Evolutionary conservation across 2,329 filamentous ascomycete genomes (phyloP).

Genomic region (Talaromyces sp.): DNA sequence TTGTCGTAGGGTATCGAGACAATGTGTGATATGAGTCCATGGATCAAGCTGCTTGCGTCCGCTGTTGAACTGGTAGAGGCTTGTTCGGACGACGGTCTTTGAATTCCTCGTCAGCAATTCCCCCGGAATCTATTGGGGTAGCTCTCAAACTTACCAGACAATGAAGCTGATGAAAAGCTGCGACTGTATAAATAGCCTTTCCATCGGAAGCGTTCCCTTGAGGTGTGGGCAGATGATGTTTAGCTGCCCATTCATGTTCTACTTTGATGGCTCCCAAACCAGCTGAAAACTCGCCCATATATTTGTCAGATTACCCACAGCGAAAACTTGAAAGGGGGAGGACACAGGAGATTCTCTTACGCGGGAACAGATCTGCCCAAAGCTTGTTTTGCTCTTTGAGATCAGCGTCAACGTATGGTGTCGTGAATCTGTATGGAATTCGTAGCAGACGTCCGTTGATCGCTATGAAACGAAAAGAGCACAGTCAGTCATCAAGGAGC

Average conservation of each 20-base stretch:
- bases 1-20: not conserved
- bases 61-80: not conserved
- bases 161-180: conserved; percentile 3
- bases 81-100: not conserved
- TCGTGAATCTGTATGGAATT: not conserved
- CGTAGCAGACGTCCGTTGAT: not conserved
- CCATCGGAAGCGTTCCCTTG: not conserved
- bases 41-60: not conserved
- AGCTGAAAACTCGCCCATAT: not conserved
- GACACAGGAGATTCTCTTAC: not conserved
- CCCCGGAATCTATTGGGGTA: not conserved
- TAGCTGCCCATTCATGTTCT: not conserved
- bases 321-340: not conserved
- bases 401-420: not conserved
- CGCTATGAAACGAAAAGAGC: not conserved
- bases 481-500: not conserved
- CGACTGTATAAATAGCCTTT: not conserved
- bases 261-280: not conserved
- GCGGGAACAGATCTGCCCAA: not conserved
- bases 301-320: not conserved
- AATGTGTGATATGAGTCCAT: not conserved
- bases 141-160: not conserved
- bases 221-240: not conserved
- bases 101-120: not conserved
- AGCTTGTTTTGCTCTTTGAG: not conserved